phyloP scores from a whole-genome alignment of 179 eudicot genomes.

The Camellia oleifera region DNA sequence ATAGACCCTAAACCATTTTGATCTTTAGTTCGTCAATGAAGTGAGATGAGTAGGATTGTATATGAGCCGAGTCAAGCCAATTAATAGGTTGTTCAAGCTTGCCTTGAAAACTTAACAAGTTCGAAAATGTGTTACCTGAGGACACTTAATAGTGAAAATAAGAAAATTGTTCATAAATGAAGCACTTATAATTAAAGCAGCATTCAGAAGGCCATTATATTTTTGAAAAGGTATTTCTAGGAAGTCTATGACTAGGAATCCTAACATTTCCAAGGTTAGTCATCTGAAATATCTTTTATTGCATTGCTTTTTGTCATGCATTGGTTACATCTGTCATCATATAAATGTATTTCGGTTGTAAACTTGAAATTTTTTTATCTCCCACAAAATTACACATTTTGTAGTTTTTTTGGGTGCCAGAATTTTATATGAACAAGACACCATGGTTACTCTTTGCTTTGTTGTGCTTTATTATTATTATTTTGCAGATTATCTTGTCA shows the following conservation, averaged over 20 bases:
- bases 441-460: constrained; percentile 12
- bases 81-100: too few species aligned
- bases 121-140: too few species aligned
- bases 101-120: too few species aligned
- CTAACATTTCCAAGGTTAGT: neutral
- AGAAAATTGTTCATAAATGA: too few species aligned
- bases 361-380: neutral
- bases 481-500: constrained; percentile 87
- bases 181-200: neutral
- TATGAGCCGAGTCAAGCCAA: too few species aligned
- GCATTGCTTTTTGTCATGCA: neutral
- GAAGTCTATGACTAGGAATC: neutral
- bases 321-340: neutral
- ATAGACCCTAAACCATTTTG: too few species aligned
- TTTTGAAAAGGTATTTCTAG: neutral
- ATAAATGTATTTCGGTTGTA: neutral
- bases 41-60: too few species aligned
- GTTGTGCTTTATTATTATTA: neutral
- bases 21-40: too few species aligned
- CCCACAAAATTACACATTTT: neutral
- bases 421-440: constrained; percentile 3
- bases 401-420: neutral
- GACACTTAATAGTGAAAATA: too few species aligned
- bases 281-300: neutral
- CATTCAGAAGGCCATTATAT: neutral